Base-by-base conservation (phyloP, 2,329 filamentous ascomycete genomes). In the Colletotrichum chrysophilum region DNA sequence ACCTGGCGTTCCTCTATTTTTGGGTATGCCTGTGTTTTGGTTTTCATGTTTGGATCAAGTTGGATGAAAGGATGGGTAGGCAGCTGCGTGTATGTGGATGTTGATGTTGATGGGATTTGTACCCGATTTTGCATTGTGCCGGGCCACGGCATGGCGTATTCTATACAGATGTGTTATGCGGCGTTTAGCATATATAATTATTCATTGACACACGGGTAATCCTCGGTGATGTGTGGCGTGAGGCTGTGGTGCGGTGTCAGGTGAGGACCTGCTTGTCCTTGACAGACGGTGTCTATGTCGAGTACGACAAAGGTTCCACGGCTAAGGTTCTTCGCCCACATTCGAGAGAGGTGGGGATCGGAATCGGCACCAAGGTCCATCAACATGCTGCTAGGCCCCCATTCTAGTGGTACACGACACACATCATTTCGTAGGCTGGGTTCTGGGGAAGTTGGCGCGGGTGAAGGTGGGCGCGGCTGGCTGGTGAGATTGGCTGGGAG, bases 151-250 rank as follows among this genome's bases (percentile, higher is more conserved):
- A 58, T 26, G 55, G 55, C 55, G 55, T 58, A 58, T 48, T 48
- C 55, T 58, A 48, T 48, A 48, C 38, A 48, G 30, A 62, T 34
- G 30, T 62, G 60, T 24, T 36, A 62, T 62, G 30, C 6, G 60
- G 60, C 60, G 30, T 36, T 62, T 24, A 62, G 60, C 30, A 36
- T 62, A 62, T n/a, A 62, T 62, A 62, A 21, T 34, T 62, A 62
- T 36, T n/a, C 60, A 62, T 16, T 62, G 1, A 0, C 2, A 62
- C 0, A 0, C 16, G 55, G 26, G 4, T 58, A 28, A 28, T 58
- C 1, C 21, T 58, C 7, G 21, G 52, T 28, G 55, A 62, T 21
- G 18, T 24, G 30, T 14, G 7, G 60, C 3, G 60, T n/a, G 5
- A 60, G 24, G 24, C 5, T 1, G 6, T 5, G 5, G 55, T 60